Percentiles rank a stretch among this genome's conserved stretches.
phyloP scores from a whole-genome alignment of 192 early-diverging fungal species.

The Backusella mclennaniae region DNA sequence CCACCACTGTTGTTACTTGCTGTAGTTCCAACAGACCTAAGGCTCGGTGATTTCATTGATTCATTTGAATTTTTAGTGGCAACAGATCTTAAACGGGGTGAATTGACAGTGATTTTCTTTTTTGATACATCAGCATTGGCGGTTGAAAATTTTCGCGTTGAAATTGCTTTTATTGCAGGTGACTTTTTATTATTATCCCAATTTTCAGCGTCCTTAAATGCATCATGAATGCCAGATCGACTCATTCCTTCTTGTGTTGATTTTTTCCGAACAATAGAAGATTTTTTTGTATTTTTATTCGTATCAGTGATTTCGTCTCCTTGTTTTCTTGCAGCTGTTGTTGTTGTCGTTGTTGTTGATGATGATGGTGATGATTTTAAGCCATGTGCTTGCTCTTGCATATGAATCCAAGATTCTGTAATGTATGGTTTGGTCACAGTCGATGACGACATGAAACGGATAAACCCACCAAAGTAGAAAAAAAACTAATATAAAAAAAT shows the following conservation, averaged over 20 bases:
- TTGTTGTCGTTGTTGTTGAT: neutral
- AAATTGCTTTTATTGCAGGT: neutral
- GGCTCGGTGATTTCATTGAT: neutral
- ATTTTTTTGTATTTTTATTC: neutral
- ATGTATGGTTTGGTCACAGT: constrained; percentile 16
- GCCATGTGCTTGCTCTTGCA: constrained; percentile 8
- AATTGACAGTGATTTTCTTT: neutral
- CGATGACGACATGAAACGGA: constrained; percentile 18
- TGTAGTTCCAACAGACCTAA: neutral
- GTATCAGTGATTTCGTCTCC: neutral
- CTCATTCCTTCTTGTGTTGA: constrained; percentile 9
- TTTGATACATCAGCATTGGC: neutral
- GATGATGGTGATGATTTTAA: neutral
- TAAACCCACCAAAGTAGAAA: neutral
- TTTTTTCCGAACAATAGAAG: neutral
- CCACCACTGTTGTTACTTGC: neutral
- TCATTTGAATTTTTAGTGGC: constrained; percentile 16
- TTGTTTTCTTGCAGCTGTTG: neutral
- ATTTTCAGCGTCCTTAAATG: constrained; percentile 15
- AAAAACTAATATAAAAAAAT: neutral
- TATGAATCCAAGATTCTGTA: constrained; percentile 17
- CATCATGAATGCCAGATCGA: constrained; percentile 12
- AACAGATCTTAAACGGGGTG: constrained; percentile 10
- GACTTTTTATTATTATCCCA: neutral
- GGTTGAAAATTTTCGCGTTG: constrained; percentile 11